These are phyloP conservation scores for Pseudopyrenochaeta lycopersici DNA, from an alignment of 2,329 filamentous ascomycete species.

Conservation along the genomic window DNA sequence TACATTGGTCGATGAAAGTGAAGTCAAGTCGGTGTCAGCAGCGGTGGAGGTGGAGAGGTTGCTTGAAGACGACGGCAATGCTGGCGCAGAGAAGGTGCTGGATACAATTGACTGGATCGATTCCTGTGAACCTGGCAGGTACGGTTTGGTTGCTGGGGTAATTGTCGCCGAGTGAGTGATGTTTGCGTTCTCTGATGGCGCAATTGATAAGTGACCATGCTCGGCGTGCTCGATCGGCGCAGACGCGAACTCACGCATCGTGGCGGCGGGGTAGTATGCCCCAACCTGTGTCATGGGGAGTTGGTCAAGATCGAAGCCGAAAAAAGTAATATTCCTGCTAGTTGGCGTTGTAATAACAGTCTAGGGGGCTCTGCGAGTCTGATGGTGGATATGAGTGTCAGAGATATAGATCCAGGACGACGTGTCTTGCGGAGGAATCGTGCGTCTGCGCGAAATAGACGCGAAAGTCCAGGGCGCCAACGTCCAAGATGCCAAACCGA, in stretches of 20 bases:
- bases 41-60: slow-evolving; percentile 37
- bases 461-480: slow-evolving; percentile 25
- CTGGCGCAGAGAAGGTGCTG: slow-evolving; percentile 44
- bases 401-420: slow-evolving; percentile 7
- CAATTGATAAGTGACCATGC: slow-evolving; percentile 29
- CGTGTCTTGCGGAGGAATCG: slow-evolving; percentile 9
- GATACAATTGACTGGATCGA: slow-evolving; percentile 44
- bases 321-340: slow-evolving; percentile 1
- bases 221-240: slow-evolving; percentile 11
- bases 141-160: slow-evolving; percentile 15
- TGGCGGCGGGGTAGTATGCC: slow-evolving; percentile 24
- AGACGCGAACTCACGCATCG: slow-evolving; percentile 31
- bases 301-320: background rate
- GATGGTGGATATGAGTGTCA: slow-evolving; percentile 5
- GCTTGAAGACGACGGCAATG: slow-evolving; percentile 42
- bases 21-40: slow-evolving; percentile 40
- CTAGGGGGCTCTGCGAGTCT: background rate
- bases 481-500: slow-evolving; percentile 4
- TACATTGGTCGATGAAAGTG: slow-evolving; percentile 36
- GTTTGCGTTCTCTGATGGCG: slow-evolving; percentile 25
- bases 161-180: slow-evolving; percentile 17
- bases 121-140: slow-evolving; percentile 43
- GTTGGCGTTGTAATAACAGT: background rate
- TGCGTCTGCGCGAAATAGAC: slow-evolving; percentile 15
- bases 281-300: slow-evolving; percentile 19